Evolutionary conservation across 495 filamentous ascomycete genomes (phyloP).

Genomic region (Daldinia caldariorum): DNA sequence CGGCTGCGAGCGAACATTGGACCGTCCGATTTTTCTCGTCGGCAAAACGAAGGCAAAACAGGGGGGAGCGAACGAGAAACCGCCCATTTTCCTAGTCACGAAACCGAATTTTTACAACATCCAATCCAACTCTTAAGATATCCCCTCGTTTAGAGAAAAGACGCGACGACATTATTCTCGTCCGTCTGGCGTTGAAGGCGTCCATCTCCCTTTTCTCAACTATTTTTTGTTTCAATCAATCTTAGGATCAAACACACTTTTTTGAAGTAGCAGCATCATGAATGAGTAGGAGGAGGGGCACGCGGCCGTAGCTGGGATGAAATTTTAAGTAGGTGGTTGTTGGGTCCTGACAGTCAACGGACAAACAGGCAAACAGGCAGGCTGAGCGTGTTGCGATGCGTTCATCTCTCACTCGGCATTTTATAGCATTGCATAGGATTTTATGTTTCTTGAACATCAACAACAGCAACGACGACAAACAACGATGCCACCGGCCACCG

Average conservation of each 20-base stretch:
- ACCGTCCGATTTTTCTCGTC: conserved; percentile 7
- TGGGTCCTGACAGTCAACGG: conserved; percentile 4
- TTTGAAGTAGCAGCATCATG: conserved; percentile 29
- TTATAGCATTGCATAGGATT: conserved; percentile 31
- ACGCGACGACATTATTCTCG: conserved; percentile 26
- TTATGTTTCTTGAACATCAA: conserved; percentile 10
- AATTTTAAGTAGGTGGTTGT: neutral
- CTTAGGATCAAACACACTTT: conserved; percentile 23
- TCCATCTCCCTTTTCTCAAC: conserved; percentile 30
- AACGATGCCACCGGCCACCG: too few species aligned
- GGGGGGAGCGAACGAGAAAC: conserved; percentile 13
- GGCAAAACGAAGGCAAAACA: neutral
- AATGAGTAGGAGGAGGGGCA: conserved; percentile 1
- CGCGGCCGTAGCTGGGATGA: conserved; percentile 8
- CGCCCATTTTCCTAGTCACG: conserved; percentile 28
- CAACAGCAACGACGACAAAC: too few species aligned
- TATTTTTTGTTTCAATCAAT: conserved; percentile 23
- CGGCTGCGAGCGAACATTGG: conserved; percentile 15
- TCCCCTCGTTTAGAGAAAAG: conserved; percentile 43
- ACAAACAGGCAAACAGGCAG: conserved; percentile 13
- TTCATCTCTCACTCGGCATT: conserved; percentile 14
- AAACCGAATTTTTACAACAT: conserved; percentile 24
- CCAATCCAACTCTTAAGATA: conserved; percentile 39
- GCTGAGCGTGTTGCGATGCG: conserved; percentile 15
- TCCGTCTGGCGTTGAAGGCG: conserved; percentile 45